These are phyloP conservation scores for Bipolaris bicolor DNA, from an alignment of 2,329 filamentous ascomycete genomes.

Conservation along the genomic window DNA sequence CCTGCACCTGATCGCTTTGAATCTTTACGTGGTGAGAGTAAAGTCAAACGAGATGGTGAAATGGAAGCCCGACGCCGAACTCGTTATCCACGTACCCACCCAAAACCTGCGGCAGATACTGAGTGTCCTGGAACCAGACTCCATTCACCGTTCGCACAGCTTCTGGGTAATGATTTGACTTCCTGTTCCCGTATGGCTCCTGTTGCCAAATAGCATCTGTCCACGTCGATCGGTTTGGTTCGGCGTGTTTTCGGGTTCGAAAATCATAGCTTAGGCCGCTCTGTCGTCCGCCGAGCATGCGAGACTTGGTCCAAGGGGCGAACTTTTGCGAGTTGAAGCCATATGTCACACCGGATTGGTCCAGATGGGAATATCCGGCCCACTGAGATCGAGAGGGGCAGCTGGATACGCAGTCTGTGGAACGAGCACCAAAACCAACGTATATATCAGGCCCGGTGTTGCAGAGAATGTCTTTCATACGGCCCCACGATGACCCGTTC, in stretches of 20 bases:
- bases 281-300: constrained; percentile 23
- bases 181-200: constrained; percentile 24
- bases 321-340: constrained; percentile 21
- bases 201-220: constrained; percentile 42
- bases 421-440: constrained; percentile 49
- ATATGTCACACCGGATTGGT: constrained; percentile 23
- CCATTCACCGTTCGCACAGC: constrained; percentile 36
- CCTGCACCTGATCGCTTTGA: neutral
- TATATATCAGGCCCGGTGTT: constrained; percentile 55
- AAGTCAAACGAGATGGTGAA: neutral
- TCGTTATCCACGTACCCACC: constrained; percentile 8
- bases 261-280: constrained; percentile 45
- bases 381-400: constrained; percentile 48
- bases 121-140: constrained; percentile 32
- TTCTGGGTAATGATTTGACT: constrained; percentile 28
- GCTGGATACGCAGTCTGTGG: constrained; percentile 47
- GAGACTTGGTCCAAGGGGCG: constrained; percentile 24
- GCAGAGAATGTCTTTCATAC: constrained; percentile 52
- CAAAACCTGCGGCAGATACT: constrained; percentile 19
- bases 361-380: constrained; percentile 43
- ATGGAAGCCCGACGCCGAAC: neutral
- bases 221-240: constrained; percentile 35
- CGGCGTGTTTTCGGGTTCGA: constrained; percentile 41
- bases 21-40: neutral
- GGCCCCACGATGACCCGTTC: constrained; percentile 43